These are phyloP conservation scores for Phytophthora podocarpi DNA, from an alignment of 352 stramenopile species.

Conservation along the genomic window DNA sequence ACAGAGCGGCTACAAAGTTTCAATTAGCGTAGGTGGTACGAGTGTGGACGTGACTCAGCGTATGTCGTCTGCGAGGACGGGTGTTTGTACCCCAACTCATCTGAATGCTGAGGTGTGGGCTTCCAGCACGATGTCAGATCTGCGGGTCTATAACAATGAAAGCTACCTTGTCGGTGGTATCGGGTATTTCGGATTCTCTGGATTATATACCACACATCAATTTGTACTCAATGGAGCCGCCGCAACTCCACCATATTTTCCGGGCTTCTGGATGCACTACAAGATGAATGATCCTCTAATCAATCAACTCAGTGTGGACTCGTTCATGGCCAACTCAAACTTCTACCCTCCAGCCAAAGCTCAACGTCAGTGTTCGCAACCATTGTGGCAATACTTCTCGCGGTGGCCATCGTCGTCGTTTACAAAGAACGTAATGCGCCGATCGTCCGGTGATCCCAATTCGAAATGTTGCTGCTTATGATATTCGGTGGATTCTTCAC, in stretches of 20 bases:
- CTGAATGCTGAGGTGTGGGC: slow-evolving; percentile 65
- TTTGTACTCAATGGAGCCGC: slow-evolving; percentile 32
- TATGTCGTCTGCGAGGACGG: slow-evolving; percentile 39
- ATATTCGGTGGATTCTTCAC: slow-evolving; percentile 45
- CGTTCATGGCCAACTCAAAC: slow-evolving; percentile 31
- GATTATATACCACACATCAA: slow-evolving; percentile 51
- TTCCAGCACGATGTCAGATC: slow-evolving; percentile 29
- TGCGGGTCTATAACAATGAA: slow-evolving; percentile 60
- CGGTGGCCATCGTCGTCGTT: slow-evolving; percentile 29
- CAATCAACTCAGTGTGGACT: slow-evolving; percentile 19
- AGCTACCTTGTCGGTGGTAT: slow-evolving; percentile 39
- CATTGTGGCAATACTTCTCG: slow-evolving; percentile 21
- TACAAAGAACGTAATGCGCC: slow-evolving; percentile 36
- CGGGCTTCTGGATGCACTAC: slow-evolving; percentile 65
- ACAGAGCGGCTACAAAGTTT: slow-evolving; percentile 43
- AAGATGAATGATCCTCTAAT: slow-evolving; percentile 43
- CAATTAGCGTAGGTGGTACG: slow-evolving; percentile 15
- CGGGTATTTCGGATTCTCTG: slow-evolving; percentile 48
- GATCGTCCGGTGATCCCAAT: slow-evolving; percentile 57
- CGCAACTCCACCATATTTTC: slow-evolving; percentile 30
- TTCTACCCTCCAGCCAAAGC: slow-evolving; percentile 38
- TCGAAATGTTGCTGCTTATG: slow-evolving; percentile 49
- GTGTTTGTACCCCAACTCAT: slow-evolving; percentile 57
- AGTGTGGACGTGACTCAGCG: slow-evolving; percentile 27
- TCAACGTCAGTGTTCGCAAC: slow-evolving; percentile 3